phyloP scores from a whole-genome alignment of 106 monocot genomes.

The Ottelia alismoides region DNA sequence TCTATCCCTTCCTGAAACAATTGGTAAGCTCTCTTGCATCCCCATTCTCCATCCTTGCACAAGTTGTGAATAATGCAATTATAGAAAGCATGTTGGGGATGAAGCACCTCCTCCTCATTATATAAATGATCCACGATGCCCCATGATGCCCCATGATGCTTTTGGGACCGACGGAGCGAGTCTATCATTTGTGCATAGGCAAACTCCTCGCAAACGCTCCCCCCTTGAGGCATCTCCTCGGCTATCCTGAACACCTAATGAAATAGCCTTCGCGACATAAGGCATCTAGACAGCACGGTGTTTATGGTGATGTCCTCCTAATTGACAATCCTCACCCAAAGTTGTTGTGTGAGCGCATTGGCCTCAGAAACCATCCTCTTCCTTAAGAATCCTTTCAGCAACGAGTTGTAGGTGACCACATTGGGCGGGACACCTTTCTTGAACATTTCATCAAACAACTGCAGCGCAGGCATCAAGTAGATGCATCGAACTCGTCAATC shows the following conservation, averaged over 20 bases:
- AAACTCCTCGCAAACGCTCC: constrained; percentile 38
- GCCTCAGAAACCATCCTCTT: constrained; percentile 30
- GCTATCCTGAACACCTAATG: constrained; percentile 67
- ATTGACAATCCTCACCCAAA: too few relatives aligned
- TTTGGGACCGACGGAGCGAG: constrained; percentile 49
- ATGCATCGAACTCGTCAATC: constrained; percentile 47
- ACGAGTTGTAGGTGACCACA: constrained; percentile 50
- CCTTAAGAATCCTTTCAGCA: constrained; percentile 52
- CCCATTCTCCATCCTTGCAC: constrained; percentile 34
- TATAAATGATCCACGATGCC: constrained; percentile 73
- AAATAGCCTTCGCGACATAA: constrained; percentile 67
- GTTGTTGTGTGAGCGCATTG: constrained; percentile 26
- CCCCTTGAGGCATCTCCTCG: constrained; percentile 69
- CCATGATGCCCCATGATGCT: constrained; percentile 69
- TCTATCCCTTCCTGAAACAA: constrained; percentile 56
- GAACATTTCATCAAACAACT: constrained; percentile 66
- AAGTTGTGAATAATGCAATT: constrained; percentile 78
- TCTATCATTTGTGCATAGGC: constrained; percentile 86
- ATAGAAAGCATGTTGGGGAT: constrained; percentile 76
- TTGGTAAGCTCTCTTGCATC: constrained; percentile 78
- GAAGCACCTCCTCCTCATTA: constrained; percentile 70
- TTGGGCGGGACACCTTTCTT: constrained; percentile 35
- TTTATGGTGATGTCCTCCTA: constrained; percentile 37
- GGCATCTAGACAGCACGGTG: constrained; percentile 38
- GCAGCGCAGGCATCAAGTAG: constrained; percentile 24